Base-by-base conservation (phyloP, 2,329 filamentous ascomycete genomes). In the Diplodia sapinea region DNA sequence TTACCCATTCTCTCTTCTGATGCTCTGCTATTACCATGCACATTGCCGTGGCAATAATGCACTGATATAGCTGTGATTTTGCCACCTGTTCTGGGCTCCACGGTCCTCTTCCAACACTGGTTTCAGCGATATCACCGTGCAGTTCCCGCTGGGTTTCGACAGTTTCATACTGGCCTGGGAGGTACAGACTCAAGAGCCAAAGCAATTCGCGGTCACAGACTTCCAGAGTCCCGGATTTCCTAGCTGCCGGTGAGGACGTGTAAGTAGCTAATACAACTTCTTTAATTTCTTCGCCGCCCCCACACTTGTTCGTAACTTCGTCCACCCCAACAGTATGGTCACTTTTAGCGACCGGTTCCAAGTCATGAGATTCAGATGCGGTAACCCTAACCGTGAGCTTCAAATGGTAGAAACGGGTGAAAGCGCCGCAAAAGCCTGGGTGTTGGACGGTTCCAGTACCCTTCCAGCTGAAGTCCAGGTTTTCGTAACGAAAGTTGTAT, bases 381-480 rank as follows among this genome's bases (percentile, higher is more conserved):
- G 73, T 73, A 8, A 75, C 15, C 23, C 38, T 59, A 0, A 73
- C 77, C 9, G 76, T 69, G 4, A 79, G 70, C 66, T 78, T 78
- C 23, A 79, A 52, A 62, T 78, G 75, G 38, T 73, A 74, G 66
- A 71, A 77, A 0, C 70, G 68, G 3, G 75, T 49, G 9, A 71
- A 71, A 6, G 65, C 59, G 0, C 75, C 76, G 57, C 72, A 76
- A 4, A 38, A 67, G 1, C 72, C 62, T 3, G 62, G 51, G 59
- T 76, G 74, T 29, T 69, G 70, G 12, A 75, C 73, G 4, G 72
- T 74, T 15, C 72, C 70, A 3, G 77, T 78, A 6, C 75, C 76
- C 62, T 77, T 78, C 77, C 76, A 79, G 62, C 70, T 73, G 64
- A 78, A 78, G 15, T 77, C 74, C 4, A 78, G 65, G 8, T 70